phyloP scores from a whole-genome alignment of 2,329 filamentous ascomycete species.

The Hawksworthiomyces lignivorus region DNA sequence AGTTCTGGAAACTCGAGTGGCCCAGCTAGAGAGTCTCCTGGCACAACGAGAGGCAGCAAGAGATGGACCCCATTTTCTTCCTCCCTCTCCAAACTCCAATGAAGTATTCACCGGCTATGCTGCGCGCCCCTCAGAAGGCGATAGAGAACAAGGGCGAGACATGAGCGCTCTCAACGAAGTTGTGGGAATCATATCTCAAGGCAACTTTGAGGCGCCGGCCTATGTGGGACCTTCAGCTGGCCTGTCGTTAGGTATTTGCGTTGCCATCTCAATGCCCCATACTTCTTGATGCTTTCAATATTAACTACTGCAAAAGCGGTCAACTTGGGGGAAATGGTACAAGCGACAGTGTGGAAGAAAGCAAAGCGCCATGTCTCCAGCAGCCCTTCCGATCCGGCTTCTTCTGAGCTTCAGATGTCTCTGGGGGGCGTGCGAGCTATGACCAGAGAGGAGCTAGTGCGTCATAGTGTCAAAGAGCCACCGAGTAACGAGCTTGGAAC shows the following conservation, averaged over 20 bases:
- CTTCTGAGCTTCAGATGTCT: background rate
- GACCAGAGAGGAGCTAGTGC: constrained; percentile 3
- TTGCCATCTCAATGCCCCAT: no score
- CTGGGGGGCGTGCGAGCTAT: constrained; percentile 1
- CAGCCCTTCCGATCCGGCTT: background rate
- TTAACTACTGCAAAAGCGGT: no score
- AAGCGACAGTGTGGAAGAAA: constrained; percentile 46
- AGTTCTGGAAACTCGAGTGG: constrained; percentile 5
- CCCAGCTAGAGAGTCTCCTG: constrained; percentile 3
- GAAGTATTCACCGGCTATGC: no score
- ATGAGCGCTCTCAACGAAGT: constrained; percentile 5
- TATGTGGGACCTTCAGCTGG: constrained; percentile 9
- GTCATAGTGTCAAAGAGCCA: constrained; percentile 9
- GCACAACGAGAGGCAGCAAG: background rate
- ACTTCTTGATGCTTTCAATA: no score
- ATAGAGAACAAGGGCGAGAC: background rate
- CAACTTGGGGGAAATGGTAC: constrained; percentile 45
- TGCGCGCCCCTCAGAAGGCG: background rate
- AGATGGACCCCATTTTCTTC: background rate
- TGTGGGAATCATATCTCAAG: constrained; percentile 7
- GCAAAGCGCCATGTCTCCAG: constrained; percentile 23
- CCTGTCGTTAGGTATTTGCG: constrained; percentile 23
- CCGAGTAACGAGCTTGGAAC: constrained; percentile 4
- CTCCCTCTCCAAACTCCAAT: background rate
- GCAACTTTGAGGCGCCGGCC: constrained; percentile 8